Evolutionary conservation across 306 rosid genomes (phyloP).

Genomic region (Morella rubra): DNA sequence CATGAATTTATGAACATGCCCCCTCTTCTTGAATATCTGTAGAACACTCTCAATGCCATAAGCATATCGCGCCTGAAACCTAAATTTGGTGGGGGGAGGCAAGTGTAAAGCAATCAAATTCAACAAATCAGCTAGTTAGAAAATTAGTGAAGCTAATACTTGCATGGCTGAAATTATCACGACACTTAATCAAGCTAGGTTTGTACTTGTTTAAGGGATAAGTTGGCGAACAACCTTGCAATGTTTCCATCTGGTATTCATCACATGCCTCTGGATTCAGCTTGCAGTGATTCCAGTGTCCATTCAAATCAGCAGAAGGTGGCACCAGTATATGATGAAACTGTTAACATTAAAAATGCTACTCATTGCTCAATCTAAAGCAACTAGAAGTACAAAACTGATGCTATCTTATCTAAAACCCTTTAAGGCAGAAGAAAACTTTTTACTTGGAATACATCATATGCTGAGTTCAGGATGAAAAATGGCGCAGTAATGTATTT

Average conservation of each 20-base stretch:
- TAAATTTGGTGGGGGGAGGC: constrained; percentile 14
- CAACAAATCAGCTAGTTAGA: neutral
- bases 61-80: constrained; percentile 76
- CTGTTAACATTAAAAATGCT: constrained; percentile 39
- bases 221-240: constrained; percentile 63
- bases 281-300: constrained; percentile 83
- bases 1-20: constrained; percentile 91
- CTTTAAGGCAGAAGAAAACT: neutral
- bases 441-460: constrained; percentile 68
- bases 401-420: constrained; percentile 7
- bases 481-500: constrained; percentile 56
- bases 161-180: neutral
- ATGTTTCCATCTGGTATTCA: constrained; percentile 40
- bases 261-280: constrained; percentile 60
- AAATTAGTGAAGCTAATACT: neutral
- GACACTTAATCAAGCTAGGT: neutral
- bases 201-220: neutral
- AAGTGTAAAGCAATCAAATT: neutral
- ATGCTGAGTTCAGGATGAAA: constrained; percentile 76
- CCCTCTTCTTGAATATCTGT: constrained; percentile 54
- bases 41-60: constrained; percentile 45
- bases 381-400: neutral
- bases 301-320: constrained; percentile 68
- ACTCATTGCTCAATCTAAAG: constrained; percentile 12
- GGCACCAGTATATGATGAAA: constrained; percentile 80